Conservation (phyloP, 106 monocot genomes). For the Phalaenopsis equestris region DNA sequence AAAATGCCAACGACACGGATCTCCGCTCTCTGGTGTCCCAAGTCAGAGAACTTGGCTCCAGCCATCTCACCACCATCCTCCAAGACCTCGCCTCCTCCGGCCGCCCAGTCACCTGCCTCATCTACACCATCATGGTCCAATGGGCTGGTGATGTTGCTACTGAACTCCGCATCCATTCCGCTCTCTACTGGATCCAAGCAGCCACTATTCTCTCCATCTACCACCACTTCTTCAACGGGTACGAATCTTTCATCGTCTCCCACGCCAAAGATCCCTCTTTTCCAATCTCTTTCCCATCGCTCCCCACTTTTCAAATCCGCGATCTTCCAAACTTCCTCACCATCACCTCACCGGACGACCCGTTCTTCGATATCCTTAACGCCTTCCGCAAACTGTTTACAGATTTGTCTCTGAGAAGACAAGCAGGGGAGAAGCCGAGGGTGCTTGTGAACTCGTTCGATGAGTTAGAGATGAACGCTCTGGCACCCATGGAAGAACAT, state of each 20-base stretch:
- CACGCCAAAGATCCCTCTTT: slow-evolving; percentile 11
- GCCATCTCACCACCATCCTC: slow-evolving; percentile 12
- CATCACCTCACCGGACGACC: neutral
- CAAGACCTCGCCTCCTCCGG: slow-evolving; percentile 6
- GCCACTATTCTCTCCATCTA: slow-evolving; percentile 17
- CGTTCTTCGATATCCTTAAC: neutral
- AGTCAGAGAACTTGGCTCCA: slow-evolving; percentile 3
- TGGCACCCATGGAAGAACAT: neutral
- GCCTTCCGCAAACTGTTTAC: neutral
- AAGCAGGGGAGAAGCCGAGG: neutral
- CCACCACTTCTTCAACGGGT: slow-evolving; percentile 38
- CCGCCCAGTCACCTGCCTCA: slow-evolving; percentile 26
- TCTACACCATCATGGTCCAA: slow-evolving; percentile 23
- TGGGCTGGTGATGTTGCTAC: slow-evolving; percentile 27
- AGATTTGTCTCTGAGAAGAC: neutral
- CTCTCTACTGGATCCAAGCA: slow-evolving; percentile 46
- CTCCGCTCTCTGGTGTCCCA: slow-evolving; percentile 4
- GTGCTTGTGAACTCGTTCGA: slow-evolving; percentile 34
- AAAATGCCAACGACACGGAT: neutral
- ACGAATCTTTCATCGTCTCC: slow-evolving; percentile 8
- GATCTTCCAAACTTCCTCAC: slow-evolving; percentile 31
- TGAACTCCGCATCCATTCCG: slow-evolving; percentile 22
- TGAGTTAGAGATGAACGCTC: neutral
- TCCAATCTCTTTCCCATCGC: slow-evolving; percentile 14
- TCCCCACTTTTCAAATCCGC: slow-evolving; percentile 11